These are phyloP conservation scores for Rhodotorula graminis DNA, from an alignment of 768 basidiomycete genomes.

Conservation along the genomic window DNA sequence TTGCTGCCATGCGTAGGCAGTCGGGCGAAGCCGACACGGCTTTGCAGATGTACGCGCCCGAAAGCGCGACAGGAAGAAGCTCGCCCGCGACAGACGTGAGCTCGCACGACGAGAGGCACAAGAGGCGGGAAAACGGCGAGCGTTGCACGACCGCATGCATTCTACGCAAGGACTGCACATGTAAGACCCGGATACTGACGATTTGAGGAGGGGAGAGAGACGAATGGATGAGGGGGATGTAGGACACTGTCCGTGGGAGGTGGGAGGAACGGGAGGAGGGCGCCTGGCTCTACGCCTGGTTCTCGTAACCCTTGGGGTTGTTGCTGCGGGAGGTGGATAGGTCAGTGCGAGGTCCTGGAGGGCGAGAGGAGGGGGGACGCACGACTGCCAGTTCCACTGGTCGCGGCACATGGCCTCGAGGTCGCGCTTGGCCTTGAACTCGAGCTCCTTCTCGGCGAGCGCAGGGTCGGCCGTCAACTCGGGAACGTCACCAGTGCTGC, in stretches of 20 bases:
- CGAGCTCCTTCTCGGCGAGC: slow-evolving; percentile 85
- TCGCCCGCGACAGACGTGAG: too few species aligned
- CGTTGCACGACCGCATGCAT: not conserved
- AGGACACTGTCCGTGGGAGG: too few species aligned
- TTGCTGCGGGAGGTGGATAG: slow-evolving; percentile 5
- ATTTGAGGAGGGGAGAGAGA: not conserved
- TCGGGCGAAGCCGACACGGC: too few species aligned
- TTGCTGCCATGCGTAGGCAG: too few species aligned
- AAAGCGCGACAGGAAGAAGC: too few species aligned
- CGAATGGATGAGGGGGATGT: too few species aligned
- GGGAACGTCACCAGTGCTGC: slow-evolving; percentile 85
- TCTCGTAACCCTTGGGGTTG: slow-evolving; percentile 37
- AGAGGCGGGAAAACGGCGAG: not conserved
- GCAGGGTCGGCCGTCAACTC: slow-evolving; percentile 90
- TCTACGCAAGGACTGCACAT: not conserved
- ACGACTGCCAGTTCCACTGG: slow-evolving; percentile 95
- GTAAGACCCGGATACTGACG: not conserved
- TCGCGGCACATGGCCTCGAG: slow-evolving; percentile 92
- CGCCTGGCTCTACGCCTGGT: not conserved
- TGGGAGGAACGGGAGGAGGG: not conserved
- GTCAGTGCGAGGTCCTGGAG: not conserved
- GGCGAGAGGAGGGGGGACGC: not conserved
- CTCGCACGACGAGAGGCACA: too few species aligned
- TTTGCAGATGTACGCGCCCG: too few species aligned
- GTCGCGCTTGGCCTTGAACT: slow-evolving; percentile 74